These are phyloP conservation scores for Paecilomyces formosus DNA, from an alignment of 2,329 filamentous ascomycete genomes.

Conservation along the genomic window DNA sequence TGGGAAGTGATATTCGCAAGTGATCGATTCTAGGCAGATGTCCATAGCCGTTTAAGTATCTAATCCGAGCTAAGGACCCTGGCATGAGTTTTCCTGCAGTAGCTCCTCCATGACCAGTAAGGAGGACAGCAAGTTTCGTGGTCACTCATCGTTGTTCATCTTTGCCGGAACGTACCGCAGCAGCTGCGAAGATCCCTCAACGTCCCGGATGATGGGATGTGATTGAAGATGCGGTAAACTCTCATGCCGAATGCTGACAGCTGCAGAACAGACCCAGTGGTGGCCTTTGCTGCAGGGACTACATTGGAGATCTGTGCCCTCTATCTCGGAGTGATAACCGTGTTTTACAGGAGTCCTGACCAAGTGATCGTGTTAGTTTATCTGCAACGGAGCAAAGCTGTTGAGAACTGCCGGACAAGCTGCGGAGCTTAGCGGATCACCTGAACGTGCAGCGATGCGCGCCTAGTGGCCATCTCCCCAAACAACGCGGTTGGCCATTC, in stretches of 20 bases:
- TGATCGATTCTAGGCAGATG: neutral
- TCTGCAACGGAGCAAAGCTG: neutral
- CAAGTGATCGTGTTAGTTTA: neutral
- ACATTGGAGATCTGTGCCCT: neutral
- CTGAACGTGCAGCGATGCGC: neutral
- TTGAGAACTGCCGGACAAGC: neutral
- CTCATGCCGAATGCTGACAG: neutral
- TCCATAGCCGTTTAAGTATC: neutral
- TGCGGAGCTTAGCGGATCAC: neutral
- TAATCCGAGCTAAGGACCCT: neutral
- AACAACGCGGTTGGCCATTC: neutral
- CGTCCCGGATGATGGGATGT: conserved; percentile 3
- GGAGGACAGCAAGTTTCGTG: neutral
- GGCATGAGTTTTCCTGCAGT: neutral
- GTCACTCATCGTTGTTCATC: neutral
- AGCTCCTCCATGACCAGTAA: neutral
- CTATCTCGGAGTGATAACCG: neutral
- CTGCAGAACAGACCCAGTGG: neutral
- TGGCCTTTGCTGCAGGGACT: neutral
- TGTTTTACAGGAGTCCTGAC: neutral
- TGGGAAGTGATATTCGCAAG: neutral
- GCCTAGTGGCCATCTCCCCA: neutral
- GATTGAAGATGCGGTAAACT: conserved; percentile 5
- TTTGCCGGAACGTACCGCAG: neutral
- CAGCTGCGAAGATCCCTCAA: neutral